phyloP scores from a whole-genome alignment of 306 rosid genomes.

The Fragaria iinumae region DNA sequence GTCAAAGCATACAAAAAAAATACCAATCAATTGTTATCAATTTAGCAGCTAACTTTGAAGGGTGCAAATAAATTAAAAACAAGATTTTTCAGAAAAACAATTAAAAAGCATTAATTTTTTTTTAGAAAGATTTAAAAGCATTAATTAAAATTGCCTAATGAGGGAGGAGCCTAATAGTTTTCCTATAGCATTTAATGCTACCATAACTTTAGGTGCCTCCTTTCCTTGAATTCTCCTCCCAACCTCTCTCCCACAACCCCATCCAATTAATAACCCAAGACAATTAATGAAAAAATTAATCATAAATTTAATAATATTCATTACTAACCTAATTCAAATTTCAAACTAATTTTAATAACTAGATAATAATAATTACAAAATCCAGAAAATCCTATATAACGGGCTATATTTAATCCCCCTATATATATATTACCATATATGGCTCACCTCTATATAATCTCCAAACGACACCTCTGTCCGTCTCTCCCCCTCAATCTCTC shows the following conservation, averaged over 20 bases:
- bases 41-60: too few species aligned
- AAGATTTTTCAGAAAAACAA: too few species aligned
- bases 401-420: slow-evolving; percentile 34
- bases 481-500: slow-evolving; percentile 1
- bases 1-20: too few species aligned
- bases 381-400: slow-evolving; percentile 21
- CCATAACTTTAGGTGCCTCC: slow-evolving; percentile 59
- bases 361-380: background rate
- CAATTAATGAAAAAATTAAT: slow-evolving; percentile 55
- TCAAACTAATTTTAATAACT: slow-evolving; percentile 14
- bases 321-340: slow-evolving; percentile 27
- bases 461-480: background rate
- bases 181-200: slow-evolving; percentile 54
- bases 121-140: background rate
- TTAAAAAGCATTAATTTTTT: too few species aligned
- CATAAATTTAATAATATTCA: slow-evolving; percentile 28
- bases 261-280: slow-evolving; percentile 49
- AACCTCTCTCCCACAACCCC: slow-evolving; percentile 51
- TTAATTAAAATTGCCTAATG: background rate
- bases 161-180: slow-evolving; percentile 7
- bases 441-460: slow-evolving; percentile 37
- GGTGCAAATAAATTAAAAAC: too few species aligned
- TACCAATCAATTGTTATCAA: too few species aligned
- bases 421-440: slow-evolving; percentile 35
- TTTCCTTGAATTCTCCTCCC: slow-evolving; percentile 62